Evolutionary conservation across 148 eudicot species (phyloP), one percentile per base, ranked within the genome.

Genomic region (Cornus suecica): DNA sequence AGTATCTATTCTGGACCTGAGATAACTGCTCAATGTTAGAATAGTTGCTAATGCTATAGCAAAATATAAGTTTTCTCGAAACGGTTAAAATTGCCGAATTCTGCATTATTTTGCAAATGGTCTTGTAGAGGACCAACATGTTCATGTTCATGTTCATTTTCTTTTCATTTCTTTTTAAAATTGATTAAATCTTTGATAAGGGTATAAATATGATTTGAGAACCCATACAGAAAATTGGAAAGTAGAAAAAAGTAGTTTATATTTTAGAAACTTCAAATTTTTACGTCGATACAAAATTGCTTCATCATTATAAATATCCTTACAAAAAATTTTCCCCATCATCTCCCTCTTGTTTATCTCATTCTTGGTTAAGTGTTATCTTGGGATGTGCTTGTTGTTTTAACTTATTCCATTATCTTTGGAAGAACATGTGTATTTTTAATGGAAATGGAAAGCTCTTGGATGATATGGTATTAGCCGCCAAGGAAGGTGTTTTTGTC

Each of bases 381-480:
- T 18, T n/a, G 24, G 23, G 22, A 58, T 18, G 22, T n/a, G 24
- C 24, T 58, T 58, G 23, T 22, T 58, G 23, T 20, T 22, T n/a
- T 54, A 66, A 48, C 72, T 72, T n/a, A 31, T 62, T 69, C 65
- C 67, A 31, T 52, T 68, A 34, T 25, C 66, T 70, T 14, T 73
- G 28, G 77, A 60, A 72, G 37, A 32, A 22, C 79, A 96, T 97
- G 85, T 96, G 98, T 77, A 86, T 92, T 58, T 94, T 94, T 80
- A 94, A 92, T 80, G 98, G 98, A 48, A 91, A 94, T 72, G 94
- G 97, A 54, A 94, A 94, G 87, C 78, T 83, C 63, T 78, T 88
- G 75, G 97, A 91, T 52, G 97, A 94, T 86, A 82, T 94, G 80
- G 93, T 94, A 54, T 79, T 94, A 64, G 98, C 97, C 80, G 97